Conservation (phyloP, 208 protist genomes). For the Leishmania lainsoni region DNA sequence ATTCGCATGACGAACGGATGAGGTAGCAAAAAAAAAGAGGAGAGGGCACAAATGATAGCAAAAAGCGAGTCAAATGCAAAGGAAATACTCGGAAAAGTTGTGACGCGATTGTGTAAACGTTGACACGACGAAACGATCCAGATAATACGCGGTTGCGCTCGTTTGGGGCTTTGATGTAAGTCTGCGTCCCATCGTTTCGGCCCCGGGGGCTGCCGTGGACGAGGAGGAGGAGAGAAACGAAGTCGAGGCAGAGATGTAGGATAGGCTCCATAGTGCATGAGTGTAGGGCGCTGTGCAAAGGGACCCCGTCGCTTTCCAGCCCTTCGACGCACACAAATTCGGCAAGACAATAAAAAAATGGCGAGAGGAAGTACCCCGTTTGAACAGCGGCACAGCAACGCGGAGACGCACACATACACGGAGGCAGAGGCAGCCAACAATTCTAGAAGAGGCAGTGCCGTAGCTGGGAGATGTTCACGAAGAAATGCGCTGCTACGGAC, state of each 20-base stretch:
- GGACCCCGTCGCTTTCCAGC: background rate
- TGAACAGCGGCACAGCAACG: background rate
- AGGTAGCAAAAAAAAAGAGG: background rate
- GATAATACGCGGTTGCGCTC: background rate
- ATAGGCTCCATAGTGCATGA: background rate
- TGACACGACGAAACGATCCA: background rate
- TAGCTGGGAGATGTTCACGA: background rate
- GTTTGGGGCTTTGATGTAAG: background rate
- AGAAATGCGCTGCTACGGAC: background rate
- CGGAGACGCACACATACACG: background rate
- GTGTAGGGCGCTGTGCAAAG: background rate
- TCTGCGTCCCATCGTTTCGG: background rate
- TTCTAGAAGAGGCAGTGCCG: background rate
- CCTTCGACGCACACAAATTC: background rate
- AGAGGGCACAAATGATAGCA: background rate
- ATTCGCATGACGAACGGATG: background rate
- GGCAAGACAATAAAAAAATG: background rate
- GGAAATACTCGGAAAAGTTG: background rate
- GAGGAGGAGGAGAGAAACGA: background rate
- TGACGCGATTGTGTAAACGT: background rate
- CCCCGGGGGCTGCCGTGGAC: background rate
- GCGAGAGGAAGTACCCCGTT: background rate
- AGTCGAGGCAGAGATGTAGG: background rate
- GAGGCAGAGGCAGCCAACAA: background rate
- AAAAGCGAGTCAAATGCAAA: background rate